Base-by-base conservation (phyloP, 176 grass and related monocot genomes). In the Aechmea fasciata region DNA sequence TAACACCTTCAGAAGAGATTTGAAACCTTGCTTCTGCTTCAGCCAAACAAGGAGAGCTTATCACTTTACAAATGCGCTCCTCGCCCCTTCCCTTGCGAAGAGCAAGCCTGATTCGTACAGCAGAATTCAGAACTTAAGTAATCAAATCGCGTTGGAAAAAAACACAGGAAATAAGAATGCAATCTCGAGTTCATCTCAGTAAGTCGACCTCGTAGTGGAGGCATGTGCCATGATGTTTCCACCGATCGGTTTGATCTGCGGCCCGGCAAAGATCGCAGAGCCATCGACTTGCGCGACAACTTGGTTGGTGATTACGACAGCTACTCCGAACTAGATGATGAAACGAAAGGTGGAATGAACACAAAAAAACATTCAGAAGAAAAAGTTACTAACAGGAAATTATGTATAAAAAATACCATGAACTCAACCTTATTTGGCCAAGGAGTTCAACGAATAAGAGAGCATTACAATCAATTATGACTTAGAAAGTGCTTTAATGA, bases 211-310 rank as follows among this genome's bases (percentile, higher is more conserved):
- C 20, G 55, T 61, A 9, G 55, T 61, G 20, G 94, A 93, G 79
- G 94, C 94, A 83, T 99, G 94, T 10, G 94, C 94, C 89, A 93
- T 99, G 69, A 99, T 99, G 63, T 99, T 99, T 64, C 94, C 87
- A 19, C 84, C 89, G 11, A 93, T 93, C 57, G 94, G 94, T 65
- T 93, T 99, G 53, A 90, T 69, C 64, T 93, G 94, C 1, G 94
- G 94, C 41, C 93, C 94, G 0, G 86, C 86, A 84, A 99, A 99
- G 65, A 99, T 82, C 12, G 89, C 89, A 67, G 87, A 92, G 3
- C 94, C 94, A 87, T 99, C 94, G 74, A 93, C 94, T 90, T 99
- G 89, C 26, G 94, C 89, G 52, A 93, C 89, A 13, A 99, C 89
- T 87, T 93, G 84, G 87, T 99, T 99, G 1, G 87, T 99, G 69